phyloP scores from a whole-genome alignment of 768 basidiomycete species.

The Russula ochroleuca region DNA sequence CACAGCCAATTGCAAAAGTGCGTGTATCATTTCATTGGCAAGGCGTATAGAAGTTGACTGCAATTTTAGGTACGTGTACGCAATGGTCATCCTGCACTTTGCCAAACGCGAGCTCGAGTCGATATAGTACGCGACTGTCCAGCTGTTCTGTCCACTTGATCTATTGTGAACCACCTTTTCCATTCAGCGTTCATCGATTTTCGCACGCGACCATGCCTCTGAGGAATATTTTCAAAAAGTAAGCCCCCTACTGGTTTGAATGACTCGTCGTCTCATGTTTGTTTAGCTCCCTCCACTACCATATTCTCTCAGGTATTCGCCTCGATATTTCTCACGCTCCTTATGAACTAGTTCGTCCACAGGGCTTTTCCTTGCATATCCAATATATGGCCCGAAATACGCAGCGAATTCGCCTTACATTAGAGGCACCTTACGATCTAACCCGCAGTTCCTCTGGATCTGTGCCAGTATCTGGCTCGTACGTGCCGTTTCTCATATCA shows the following conservation, averaged over 20 bases:
- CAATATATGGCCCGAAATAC: slow-evolving; percentile 79
- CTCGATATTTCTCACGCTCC: not conserved
- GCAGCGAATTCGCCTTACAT: slow-evolving; percentile 60
- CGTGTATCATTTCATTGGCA: slow-evolving; percentile 21
- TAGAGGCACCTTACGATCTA: slow-evolving; percentile 55
- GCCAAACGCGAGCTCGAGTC: slow-evolving; percentile 91
- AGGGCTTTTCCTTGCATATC: slow-evolving; percentile 74
- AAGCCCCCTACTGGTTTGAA: slow-evolving; percentile 25
- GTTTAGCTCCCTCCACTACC: slow-evolving; percentile 82
- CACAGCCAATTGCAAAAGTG: slow-evolving; percentile 79
- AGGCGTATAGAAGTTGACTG: not conserved
- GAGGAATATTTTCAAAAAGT: slow-evolving; percentile 88
- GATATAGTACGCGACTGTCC: slow-evolving; percentile 55
- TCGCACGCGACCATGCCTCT: slow-evolving; percentile 93
- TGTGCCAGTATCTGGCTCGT: slow-evolving; percentile 74
- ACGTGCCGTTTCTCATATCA: slow-evolving; percentile 34
- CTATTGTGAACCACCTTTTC: not conserved
- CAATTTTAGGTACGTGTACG: slow-evolving; percentile 54
- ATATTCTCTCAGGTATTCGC: slow-evolving; percentile 60
- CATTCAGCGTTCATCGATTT: slow-evolving; percentile 81
- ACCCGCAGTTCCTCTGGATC: slow-evolving; percentile 62
- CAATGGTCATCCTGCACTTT: slow-evolving; percentile 81
- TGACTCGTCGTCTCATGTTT: not conserved
- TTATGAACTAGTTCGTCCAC: slow-evolving; percentile 15
- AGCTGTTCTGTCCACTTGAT: not conserved